Conservation (phyloP, 2,329 filamentous ascomycete genomes). For the Huntiella abstrusa region DNA sequence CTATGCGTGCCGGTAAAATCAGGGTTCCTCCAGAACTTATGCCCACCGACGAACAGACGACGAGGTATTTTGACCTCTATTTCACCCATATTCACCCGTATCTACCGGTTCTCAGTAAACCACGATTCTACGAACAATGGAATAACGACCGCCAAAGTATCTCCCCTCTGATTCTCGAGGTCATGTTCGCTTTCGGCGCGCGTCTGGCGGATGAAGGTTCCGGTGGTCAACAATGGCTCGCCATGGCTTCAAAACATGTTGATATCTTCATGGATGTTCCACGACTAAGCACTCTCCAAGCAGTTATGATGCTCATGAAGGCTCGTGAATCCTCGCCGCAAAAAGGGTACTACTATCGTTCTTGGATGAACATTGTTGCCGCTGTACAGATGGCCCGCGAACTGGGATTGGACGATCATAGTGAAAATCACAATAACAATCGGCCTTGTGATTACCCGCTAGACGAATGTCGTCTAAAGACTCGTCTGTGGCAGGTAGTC, state of each 20-base stretch:
- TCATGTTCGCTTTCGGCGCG: slow-evolving; percentile 76
- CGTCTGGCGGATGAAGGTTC: slow-evolving; percentile 66
- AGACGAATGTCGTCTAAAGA: slow-evolving; percentile 67
- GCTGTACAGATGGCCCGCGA: slow-evolving; percentile 89
- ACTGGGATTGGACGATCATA: slow-evolving; percentile 73
- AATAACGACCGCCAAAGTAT: slow-evolving; percentile 63
- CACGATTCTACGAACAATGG: slow-evolving; percentile 79
- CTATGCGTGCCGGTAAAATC: slow-evolving; percentile 50
- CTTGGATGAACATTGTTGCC: slow-evolving; percentile 89
- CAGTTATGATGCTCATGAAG: slow-evolving; percentile 70
- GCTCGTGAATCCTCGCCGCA: slow-evolving; percentile 84
- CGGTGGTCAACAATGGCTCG: slow-evolving; percentile 82
- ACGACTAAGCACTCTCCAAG: slow-evolving; percentile 78
- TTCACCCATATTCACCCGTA: slow-evolving; percentile 86
- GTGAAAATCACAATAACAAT: slow-evolving; percentile 55
- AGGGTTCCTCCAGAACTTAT: slow-evolving; percentile 84
- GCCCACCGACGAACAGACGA: slow-evolving; percentile 65
- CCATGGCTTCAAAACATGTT: slow-evolving; percentile 79
- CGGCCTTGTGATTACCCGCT: slow-evolving; percentile 48
- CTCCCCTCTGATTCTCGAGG: slow-evolving; percentile 74
- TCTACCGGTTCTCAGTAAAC: slow-evolving; percentile 70
- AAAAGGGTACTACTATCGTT: slow-evolving; percentile 87
- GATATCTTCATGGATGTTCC: slow-evolving; percentile 89
- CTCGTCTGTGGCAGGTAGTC: slow-evolving; percentile 74
- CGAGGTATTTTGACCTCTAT: slow-evolving; percentile 78